Percentiles rank a stretch among this genome's conserved stretches.
phyloP scores from a whole-genome alignment of 371 early-diverging fungal species.

The Blyttiomyces sp. region DNA sequence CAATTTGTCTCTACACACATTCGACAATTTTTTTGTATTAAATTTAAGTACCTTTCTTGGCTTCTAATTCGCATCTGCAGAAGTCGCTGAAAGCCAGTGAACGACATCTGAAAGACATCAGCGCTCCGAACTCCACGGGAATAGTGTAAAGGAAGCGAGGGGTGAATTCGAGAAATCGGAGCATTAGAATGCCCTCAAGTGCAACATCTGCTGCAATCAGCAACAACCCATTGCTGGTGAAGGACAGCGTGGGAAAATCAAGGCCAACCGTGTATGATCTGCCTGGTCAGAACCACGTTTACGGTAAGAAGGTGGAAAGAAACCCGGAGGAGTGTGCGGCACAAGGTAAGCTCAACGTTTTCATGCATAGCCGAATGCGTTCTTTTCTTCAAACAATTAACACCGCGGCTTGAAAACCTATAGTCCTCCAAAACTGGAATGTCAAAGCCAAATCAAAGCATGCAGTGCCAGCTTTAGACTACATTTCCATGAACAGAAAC shows the following conservation, averaged over 20 bases:
- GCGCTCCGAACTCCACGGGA: too few relatives aligned
- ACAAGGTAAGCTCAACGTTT: conserved; percentile 39
- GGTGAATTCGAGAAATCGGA: neutral
- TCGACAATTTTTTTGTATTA: too few relatives aligned
- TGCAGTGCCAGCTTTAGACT: conserved; percentile 46
- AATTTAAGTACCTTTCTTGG: too few relatives aligned
- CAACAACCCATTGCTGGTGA: conserved; percentile 45
- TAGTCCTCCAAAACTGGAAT: conserved; percentile 49
- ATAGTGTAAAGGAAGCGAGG: neutral
- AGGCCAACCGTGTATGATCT: conserved; percentile 44
- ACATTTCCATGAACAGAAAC: conserved; percentile 54
- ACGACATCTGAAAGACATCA: too few relatives aligned
- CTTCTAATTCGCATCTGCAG: too few relatives aligned
- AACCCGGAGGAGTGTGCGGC: conserved; percentile 43
- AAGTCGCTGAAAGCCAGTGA: too few relatives aligned
- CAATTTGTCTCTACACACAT: too few relatives aligned
- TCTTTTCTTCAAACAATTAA: too few relatives aligned
- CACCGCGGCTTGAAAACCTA: neutral
- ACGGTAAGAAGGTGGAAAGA: conserved; percentile 46
- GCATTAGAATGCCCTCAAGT: neutral
- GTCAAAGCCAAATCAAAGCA: conserved; percentile 38
- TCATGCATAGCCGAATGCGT: too few relatives aligned
- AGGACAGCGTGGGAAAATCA: conserved; percentile 42
- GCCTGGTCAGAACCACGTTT: conserved; percentile 41
- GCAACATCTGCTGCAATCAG: neutral